Percentiles rank a stretch among this genome's conserved stretches.
Conservation (phyloP, 1,284 basidiomycete genomes). For the Gymnopus androsaceus region DNA sequence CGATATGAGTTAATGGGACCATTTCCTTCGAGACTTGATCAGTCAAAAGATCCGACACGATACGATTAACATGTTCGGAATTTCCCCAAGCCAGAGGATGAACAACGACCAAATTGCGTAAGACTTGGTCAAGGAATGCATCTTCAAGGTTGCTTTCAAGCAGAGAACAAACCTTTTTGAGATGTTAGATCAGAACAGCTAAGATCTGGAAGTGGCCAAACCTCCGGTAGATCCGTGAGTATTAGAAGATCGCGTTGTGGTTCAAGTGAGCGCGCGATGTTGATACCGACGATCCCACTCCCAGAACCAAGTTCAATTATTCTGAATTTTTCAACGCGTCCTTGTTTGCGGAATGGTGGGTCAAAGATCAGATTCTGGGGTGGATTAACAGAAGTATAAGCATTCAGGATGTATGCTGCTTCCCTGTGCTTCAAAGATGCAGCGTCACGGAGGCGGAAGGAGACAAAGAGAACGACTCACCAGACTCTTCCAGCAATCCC, state of each 20-base stretch:
- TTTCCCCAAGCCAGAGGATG: slow-evolving; percentile 72
- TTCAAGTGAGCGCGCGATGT: slow-evolving; percentile 39
- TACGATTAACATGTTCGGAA: slow-evolving; percentile 36
- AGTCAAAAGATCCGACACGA: slow-evolving; percentile 35
- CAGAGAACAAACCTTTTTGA: slow-evolving; percentile 53
- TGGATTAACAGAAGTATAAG: slow-evolving; percentile 60
- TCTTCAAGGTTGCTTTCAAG: slow-evolving; percentile 52
- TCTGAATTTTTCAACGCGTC: slow-evolving; percentile 20
- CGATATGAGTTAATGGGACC: slow-evolving; percentile 54
- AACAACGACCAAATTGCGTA: slow-evolving; percentile 34
- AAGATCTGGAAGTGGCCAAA: slow-evolving; percentile 19
- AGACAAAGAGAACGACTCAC: slow-evolving; percentile 33
- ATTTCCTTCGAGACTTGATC: not conserved
- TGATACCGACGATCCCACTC: slow-evolving; percentile 61
- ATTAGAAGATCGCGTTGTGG: slow-evolving; percentile 46
- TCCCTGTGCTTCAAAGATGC: slow-evolving; percentile 52
- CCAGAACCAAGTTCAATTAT: slow-evolving; percentile 76
- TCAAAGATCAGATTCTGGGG: slow-evolving; percentile 49
- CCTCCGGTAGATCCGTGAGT: slow-evolving; percentile 70
- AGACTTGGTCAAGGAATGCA: not conserved
- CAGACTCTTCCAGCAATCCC: slow-evolving; percentile 79
- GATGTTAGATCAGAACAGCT: not conserved
- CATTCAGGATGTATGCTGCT: slow-evolving; percentile 63
- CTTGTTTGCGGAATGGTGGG: slow-evolving; percentile 48
- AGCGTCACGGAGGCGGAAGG: not conserved